Evolutionary conservation across 2,329 filamentous ascomycete genomes (phyloP), one percentile per base, ranked within the genome.

Genomic region (Fusarium torulosum): DNA sequence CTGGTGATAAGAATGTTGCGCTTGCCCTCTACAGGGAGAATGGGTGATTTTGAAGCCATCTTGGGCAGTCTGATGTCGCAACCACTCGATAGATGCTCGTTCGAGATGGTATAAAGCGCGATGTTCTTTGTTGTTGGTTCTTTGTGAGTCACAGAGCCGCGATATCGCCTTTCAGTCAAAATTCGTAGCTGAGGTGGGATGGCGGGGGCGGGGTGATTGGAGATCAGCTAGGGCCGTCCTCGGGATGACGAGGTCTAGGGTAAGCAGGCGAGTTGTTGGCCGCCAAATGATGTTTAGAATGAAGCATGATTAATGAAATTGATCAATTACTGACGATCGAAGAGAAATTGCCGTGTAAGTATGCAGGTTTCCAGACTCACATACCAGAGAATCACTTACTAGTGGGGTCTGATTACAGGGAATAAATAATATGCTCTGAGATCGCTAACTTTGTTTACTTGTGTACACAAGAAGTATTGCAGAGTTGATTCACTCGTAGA

Each of bases 1-100:
- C 91, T 95, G 42, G 95, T 97, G 74, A 98, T 90, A 66, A 98
- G 87, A 72, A 96, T 88, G 79, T 97, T 98, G 74, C 90, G 87
- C 84, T 97, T 90, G 71, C 91, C 91, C 76, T 88, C 82, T 74
- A 88, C 80, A 68, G 91, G 91, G 68, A 92, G 79, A 64, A 91
- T 87, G 66, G 81, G 81, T 45, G 55, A 59, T 56, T 67, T 65
- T 35, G 71, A 67, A 55, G 66, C 72, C 72, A 74, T 74, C 55
- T 25, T 68, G 20, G 59, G 56, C 53, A 46, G 37, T 57, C 20
- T 49, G n/a, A 23, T 23, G 37, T 70, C 53, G 33, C 53, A 52
- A 29, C 25, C 54, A 43, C 51, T 53, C 31, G 25, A 31, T 20
- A 15, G 10, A 49, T 35, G 20, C 15, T 64, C 38, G 23, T 51